These are phyloP conservation scores for Metarhizium humberi DNA, from an alignment of 2,329 filamentous ascomycete species.

Conservation along the genomic window DNA sequence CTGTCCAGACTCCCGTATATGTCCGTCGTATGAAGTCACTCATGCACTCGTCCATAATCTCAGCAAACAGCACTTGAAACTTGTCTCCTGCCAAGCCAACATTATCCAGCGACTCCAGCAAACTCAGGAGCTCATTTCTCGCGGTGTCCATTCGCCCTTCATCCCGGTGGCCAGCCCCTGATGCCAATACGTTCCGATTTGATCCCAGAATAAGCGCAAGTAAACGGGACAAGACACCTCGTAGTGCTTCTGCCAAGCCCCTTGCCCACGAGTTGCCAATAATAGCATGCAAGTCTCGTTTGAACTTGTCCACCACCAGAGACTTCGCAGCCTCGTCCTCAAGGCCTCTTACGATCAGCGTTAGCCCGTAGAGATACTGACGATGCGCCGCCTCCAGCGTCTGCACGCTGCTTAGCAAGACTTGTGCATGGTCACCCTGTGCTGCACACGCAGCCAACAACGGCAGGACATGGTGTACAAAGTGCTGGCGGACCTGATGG, in stretches of 20 bases:
- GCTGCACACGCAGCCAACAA: constrained; percentile 38
- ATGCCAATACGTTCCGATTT: neutral
- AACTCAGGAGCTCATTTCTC: constrained; percentile 40
- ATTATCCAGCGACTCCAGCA: constrained; percentile 50
- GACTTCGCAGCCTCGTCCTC: constrained; percentile 25
- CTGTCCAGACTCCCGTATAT: constrained; percentile 54
- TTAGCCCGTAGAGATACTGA: constrained; percentile 46
- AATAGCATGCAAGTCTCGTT: constrained; percentile 52
- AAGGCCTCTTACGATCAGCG: constrained; percentile 40
- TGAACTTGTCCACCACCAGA: constrained; percentile 40
- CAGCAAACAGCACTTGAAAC: constrained; percentile 63
- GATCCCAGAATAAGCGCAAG: constrained; percentile 37
- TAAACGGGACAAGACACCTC: constrained; percentile 43
- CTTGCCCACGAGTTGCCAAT: constrained; percentile 53
- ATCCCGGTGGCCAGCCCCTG: constrained; percentile 3
- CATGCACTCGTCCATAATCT: constrained; percentile 60
- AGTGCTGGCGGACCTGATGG: constrained; percentile 51
- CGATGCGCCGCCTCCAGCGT: constrained; percentile 51
- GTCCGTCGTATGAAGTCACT: constrained; percentile 50
- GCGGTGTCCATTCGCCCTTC: constrained; percentile 24
- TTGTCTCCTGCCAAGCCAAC: constrained; percentile 61
- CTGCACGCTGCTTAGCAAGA: constrained; percentile 42
- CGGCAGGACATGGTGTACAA: constrained; percentile 49
- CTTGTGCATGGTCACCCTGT: constrained; percentile 32
- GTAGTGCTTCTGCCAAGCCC: constrained; percentile 43